phyloP scores from a whole-genome alignment of 2,329 filamentous ascomycete genomes.

The Ambrosiella xylebori region DNA sequence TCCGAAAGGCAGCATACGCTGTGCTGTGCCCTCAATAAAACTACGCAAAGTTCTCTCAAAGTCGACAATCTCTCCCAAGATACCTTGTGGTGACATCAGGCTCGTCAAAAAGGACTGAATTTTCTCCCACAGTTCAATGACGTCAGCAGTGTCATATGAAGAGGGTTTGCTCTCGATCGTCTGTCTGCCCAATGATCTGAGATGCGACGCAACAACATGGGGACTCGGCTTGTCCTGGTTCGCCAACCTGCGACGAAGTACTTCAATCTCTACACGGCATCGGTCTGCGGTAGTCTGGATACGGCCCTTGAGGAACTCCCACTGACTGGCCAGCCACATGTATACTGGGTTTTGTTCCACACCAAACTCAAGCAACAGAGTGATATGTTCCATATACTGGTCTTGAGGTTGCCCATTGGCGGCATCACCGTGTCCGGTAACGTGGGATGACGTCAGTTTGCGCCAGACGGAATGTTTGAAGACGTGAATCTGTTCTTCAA shows the following conservation, averaged over 20 bases:
- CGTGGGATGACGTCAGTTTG: constrained; percentile 52
- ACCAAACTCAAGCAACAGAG: constrained; percentile 76
- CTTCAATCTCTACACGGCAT: constrained; percentile 82
- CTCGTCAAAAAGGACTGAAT: constrained; percentile 56
- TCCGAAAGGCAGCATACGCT: constrained; percentile 60
- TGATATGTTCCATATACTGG: constrained; percentile 78
- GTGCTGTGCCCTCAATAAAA: constrained; percentile 74
- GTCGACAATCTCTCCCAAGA: constrained; percentile 76
- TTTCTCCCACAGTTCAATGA: constrained; percentile 88
- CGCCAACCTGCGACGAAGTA: constrained; percentile 66
- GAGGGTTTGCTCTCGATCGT: constrained; percentile 41
- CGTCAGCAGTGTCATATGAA: constrained; percentile 59
- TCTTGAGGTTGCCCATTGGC: constrained; percentile 47
- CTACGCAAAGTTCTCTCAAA: constrained; percentile 88
- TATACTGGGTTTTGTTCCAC: constrained; percentile 93
- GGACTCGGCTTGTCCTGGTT: constrained; percentile 53
- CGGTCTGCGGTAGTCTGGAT: constrained; percentile 67
- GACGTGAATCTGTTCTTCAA: constrained; percentile 65
- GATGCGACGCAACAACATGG: constrained; percentile 53
- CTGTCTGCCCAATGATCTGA: constrained; percentile 56
- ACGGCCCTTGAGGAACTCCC: constrained; percentile 74
- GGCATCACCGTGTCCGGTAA: constrained; percentile 32
- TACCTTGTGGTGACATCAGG: constrained; percentile 60
- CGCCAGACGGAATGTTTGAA: constrained; percentile 89
- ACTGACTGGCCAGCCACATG: constrained; percentile 83